Evolutionary conservation across 2,329 filamentous ascomycete genomes (phyloP), one percentile per base, ranked within the genome.

Genomic region (Cladosporium sphaerospermum): DNA sequence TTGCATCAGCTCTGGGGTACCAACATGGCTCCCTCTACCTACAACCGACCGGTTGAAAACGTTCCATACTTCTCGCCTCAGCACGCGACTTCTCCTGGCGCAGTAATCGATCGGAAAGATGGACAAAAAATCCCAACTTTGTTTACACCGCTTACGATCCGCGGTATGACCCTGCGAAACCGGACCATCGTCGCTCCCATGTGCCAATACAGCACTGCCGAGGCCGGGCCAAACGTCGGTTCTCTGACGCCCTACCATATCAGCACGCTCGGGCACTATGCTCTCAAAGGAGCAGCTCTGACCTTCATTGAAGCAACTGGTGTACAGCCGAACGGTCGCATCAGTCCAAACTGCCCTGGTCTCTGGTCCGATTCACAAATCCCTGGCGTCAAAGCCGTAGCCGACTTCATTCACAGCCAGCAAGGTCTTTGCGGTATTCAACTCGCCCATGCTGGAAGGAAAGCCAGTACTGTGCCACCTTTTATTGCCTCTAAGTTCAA

Each of bases 291-390:
- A 13, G 84, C 87, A 0, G 85, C 81, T 1, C 74, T 95, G 11
- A 75, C 85, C 45, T 81, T 91, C 56, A 77, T 91, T 54, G 91
- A 96, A 73, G 89, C 89, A 34, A 89, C 86, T 0, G 77, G 83
- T 28, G 86, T 95, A 0, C 75, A 81, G n/a, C 72, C 88, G 6
- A 84, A 91, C 60, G 90, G 90, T 16, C 81, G 90, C 52, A 95
- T 95, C 72, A 85, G 86, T 1, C 88, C 89, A 1, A 78, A 91
- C 66, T 88, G 91, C 66, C 73, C 75, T 4, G 89, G 91, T 1
- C 72, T 96, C 9, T 96, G 90, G 91, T 76, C 84, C 54, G 90
- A 96, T 67, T 82, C 78, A 34, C 91, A 96, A 67, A 85, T 91
- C 57, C 82, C 79, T 57, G 84, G 85, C 0, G 72, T 95, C 54